Base-by-base conservation (phyloP, 2,329 filamentous ascomycete species). In the Pezizomycotina sp. region DNA sequence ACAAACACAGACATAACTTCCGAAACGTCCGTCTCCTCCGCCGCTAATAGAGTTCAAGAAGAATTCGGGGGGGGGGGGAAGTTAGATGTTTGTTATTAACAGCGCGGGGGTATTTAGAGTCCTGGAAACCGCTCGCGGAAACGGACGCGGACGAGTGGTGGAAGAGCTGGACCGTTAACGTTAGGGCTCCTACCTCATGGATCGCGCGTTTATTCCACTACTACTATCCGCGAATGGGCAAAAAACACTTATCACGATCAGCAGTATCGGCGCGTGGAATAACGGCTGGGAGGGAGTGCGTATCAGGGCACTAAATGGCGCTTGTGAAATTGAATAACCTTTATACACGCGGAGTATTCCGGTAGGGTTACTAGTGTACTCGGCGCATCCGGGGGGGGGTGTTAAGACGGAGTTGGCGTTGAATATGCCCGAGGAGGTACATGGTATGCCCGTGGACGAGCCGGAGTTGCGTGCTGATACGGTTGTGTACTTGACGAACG, bases 221-320 rank as follows among this genome's bases (percentile, higher is more conserved):
- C 42, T 1, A 16, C 38, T 2, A 31, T 38, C 8, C 26, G 37
- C n/a, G 24, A 26, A 15, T 42, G 25, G 6, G 3, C 13, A 1
- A 34, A 37, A 34, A 7, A 42, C 39, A 5, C 53, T 64, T 36
- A 53, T 68, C 41, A 55, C 56, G 26, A 43, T 61, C 3, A 49
- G 55, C 18, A 63, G 59, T 35, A 51, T 53, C 18, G 62, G 60
- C 2, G 62, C 57, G 1, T 51, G 58, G 13, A 27, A 50, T 5
- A 39, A 54, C 5, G 33, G 25, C 52, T 51, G 0, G 56, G 56
- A 1, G 58, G 53, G 0, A 63, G 60, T 6, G 56, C 56, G 0
- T 69, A 69, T 47, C 61, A 64, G 47, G 54, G 55, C 3, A 53
- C 54, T 31, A 67, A 68, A 46, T 55, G 66, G 23, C 59, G 61